These are phyloP conservation scores for Firmiana major DNA, from an alignment of 345 rosid genomes.

Conservation along the genomic window DNA sequence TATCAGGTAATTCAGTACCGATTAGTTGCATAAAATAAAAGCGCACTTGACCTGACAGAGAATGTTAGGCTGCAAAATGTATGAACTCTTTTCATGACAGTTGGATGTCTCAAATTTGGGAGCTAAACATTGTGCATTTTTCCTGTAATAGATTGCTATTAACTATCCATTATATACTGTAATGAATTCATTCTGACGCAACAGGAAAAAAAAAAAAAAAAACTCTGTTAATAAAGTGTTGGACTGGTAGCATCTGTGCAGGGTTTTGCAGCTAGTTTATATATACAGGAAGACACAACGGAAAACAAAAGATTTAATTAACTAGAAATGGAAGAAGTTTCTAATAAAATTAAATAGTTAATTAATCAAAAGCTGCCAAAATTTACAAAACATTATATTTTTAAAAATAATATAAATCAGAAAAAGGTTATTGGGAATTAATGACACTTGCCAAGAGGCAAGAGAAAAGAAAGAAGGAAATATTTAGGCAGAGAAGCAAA, in stretches of 20 bases:
- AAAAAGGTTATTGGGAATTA: neutral
- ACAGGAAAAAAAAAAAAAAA: no score
- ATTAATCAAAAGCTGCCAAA: neutral
- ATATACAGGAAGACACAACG: neutral
- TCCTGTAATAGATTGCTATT: neutral
- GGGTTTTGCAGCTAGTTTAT: no score
- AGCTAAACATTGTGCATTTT: neutral
- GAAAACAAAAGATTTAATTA: neutral
- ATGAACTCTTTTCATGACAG: neutral
- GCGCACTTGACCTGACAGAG: neutral
- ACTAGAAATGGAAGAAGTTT: neutral
- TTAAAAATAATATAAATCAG: neutral
- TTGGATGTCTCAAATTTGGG: neutral
- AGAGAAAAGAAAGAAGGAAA: neutral
- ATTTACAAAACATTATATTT: neutral
- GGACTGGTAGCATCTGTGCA: no score
- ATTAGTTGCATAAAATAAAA: conserved; percentile 1
- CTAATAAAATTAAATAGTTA: neutral
- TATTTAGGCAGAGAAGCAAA: neutral
- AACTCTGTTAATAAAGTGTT: no score
- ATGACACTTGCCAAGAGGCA: neutral
- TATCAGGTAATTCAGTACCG: conserved; percentile 12
- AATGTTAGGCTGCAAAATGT: neutral
- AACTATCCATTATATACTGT: neutral
- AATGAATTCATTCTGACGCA: neutral